phyloP scores from a whole-genome alignment of 2,329 filamentous ascomycete species.

The Chlorencoelia australis region DNA sequence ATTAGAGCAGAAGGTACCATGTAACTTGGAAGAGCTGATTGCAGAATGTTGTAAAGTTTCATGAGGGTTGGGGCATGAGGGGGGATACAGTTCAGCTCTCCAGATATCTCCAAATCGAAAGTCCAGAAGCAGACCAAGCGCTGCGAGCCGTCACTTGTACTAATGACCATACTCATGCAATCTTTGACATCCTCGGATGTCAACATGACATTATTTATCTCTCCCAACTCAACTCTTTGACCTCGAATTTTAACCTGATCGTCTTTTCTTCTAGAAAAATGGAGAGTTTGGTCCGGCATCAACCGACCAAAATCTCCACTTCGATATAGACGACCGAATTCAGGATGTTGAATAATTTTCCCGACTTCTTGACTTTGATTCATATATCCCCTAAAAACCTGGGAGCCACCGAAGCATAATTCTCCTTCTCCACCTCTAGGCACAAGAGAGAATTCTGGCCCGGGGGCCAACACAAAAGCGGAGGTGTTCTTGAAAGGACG shows the following conservation, averaged over 20 bases:
- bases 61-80: constrained; percentile 29
- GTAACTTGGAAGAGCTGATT: constrained; percentile 53
- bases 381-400: constrained; percentile 69
- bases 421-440: constrained; percentile 70
- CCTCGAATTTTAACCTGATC: constrained; percentile 76
- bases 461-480: constrained; percentile 29
- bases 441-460: constrained; percentile 39
- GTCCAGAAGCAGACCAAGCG: constrained; percentile 64
- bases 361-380: constrained; percentile 50
- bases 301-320: constrained; percentile 76
- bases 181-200: constrained; percentile 42
- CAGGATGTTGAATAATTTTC: constrained; percentile 60
- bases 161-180: constrained; percentile 52
- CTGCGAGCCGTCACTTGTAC: constrained; percentile 31
- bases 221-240: constrained; percentile 67
- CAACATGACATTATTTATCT: constrained; percentile 58
- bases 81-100: constrained; percentile 25
- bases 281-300: constrained; percentile 63
- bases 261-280: constrained; percentile 64
- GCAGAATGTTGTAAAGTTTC: constrained; percentile 44
- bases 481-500: constrained; percentile 67
- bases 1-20: constrained; percentile 72
- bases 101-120: constrained; percentile 23
- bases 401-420: constrained; percentile 76
- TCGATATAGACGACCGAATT: constrained; percentile 65